Conservation (phyloP, 148 eudicot species). For the Cornus kousa region DNA sequence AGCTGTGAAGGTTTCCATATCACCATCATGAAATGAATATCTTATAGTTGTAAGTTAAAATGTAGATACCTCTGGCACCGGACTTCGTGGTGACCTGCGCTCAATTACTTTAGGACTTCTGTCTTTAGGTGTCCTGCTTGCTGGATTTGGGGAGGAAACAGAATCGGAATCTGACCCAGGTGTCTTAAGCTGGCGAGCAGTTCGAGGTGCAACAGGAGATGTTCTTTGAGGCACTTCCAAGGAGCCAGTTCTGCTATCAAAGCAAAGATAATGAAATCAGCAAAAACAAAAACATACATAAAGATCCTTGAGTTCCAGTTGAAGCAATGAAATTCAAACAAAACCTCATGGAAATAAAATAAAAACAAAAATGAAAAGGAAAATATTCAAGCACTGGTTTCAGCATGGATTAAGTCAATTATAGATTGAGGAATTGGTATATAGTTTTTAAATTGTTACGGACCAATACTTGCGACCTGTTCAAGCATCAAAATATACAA, state of each 20-base stretch:
- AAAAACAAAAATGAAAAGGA: neutral
- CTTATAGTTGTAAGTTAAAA: neutral
- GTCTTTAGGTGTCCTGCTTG: constrained; percentile 56
- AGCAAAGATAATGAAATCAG: constrained; percentile 4
- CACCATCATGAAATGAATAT: neutral
- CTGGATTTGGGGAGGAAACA: constrained; percentile 46
- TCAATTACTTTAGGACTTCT: constrained; percentile 66
- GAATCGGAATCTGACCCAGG: constrained; percentile 52
- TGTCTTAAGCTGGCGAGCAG: constrained; percentile 47
- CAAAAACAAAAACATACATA: neutral
- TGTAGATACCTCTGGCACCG: constrained; percentile 56
- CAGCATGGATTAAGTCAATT: neutral
- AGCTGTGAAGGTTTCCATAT: no score
- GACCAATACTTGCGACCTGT: neutral
- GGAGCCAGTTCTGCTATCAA: constrained; percentile 46
- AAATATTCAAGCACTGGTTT: neutral
- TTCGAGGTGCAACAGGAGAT: constrained; percentile 50
- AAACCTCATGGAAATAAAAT: neutral
- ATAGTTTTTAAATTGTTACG: neutral
- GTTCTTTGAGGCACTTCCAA: constrained; percentile 53
- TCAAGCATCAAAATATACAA: constrained; percentile 3
- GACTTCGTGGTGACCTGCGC: constrained; percentile 64
- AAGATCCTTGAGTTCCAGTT: neutral
- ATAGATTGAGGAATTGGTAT: neutral
- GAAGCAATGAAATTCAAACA: neutral